These are phyloP conservation scores for Teratosphaeria epicoccoides DNA, from an alignment of 2,329 filamentous ascomycete genomes.

Conservation along the genomic window DNA sequence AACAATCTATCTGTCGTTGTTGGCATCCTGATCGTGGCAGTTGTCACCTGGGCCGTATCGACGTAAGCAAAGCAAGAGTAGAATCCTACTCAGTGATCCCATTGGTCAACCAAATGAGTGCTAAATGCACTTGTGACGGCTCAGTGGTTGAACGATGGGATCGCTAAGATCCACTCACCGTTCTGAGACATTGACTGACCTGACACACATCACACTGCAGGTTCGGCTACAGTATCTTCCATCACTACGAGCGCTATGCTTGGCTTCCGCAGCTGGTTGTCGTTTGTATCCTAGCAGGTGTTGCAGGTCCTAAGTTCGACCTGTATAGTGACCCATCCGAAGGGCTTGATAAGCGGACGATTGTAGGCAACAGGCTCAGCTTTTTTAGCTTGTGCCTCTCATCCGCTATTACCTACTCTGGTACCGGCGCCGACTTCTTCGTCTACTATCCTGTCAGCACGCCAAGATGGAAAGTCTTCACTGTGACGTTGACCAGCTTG, in stretches of 20 bases:
- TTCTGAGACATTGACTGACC: no score
- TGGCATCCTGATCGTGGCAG: constrained; percentile 54
- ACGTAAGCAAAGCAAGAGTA: no score
- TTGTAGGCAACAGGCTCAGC: constrained; percentile 50
- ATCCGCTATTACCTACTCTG: constrained; percentile 53
- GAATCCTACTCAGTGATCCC: no score
- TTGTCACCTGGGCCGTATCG: constrained; percentile 53
- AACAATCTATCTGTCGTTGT: constrained; percentile 53
- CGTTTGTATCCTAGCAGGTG: constrained; percentile 51
- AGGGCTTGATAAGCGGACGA: constrained; percentile 39
- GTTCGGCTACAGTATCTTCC: constrained; percentile 60
- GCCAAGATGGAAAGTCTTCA: constrained; percentile 44
- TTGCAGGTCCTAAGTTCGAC: constrained; percentile 51
- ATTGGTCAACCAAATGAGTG: no score
- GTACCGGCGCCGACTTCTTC: constrained; percentile 56
- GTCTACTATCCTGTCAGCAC: constrained; percentile 52
- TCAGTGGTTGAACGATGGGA: no score
- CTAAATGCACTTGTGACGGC: no score
- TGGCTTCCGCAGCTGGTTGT: constrained; percentile 55
- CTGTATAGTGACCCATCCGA: constrained; percentile 36
- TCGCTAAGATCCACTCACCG: no score
- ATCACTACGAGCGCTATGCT: constrained; percentile 57
- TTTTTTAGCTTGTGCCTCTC: constrained; percentile 62
- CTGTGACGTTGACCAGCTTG: constrained; percentile 47
- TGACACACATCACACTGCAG: no score